Conservation (phyloP, 1,284 basidiomycete genomes). For the Cerrena zonata region DNA sequence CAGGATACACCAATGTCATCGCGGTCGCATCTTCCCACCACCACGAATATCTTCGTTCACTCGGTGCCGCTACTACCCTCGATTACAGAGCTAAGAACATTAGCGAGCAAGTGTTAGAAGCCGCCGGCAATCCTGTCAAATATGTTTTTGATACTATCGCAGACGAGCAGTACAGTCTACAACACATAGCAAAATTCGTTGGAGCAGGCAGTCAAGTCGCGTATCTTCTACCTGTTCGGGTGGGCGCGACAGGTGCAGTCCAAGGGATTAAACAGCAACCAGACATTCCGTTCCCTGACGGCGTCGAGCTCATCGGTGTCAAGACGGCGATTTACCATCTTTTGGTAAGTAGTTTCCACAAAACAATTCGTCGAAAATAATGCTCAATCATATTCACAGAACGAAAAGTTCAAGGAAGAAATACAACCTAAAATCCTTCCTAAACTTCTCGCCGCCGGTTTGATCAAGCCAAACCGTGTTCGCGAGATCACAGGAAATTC, state of each 20-base stretch:
- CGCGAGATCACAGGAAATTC: constrained; percentile 5
- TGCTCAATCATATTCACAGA: neutral
- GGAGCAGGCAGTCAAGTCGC: constrained; percentile 35
- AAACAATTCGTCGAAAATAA: neutral
- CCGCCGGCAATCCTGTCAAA: constrained; percentile 32
- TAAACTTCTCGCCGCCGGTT: constrained; percentile 2
- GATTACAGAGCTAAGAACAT: constrained; percentile 46
- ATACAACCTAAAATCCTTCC: constrained; percentile 6
- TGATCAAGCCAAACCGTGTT: constrained; percentile 6
- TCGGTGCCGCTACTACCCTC: constrained; percentile 45
- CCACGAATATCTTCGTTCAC: constrained; percentile 38
- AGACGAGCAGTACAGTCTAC: constrained; percentile 29
- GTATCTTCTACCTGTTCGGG: constrained; percentile 44
- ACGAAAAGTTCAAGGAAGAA: constrained; percentile 1
- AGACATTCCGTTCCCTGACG: neutral
- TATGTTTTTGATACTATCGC: constrained; percentile 41
- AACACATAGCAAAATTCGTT: constrained; percentile 32
- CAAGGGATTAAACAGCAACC: neutral
- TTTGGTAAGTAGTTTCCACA: constrained; percentile 3
- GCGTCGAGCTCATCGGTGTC: neutral
- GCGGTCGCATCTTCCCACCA: constrained; percentile 47
- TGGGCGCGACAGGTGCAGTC: constrained; percentile 12
- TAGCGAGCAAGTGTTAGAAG: constrained; percentile 34
- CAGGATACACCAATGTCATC: constrained; percentile 48
- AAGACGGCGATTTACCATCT: neutral